Evolutionary conservation across 225 moss, liverwort and hornwort species (phyloP).

Genomic region (Rhytidiadelphus loreus): DNA sequence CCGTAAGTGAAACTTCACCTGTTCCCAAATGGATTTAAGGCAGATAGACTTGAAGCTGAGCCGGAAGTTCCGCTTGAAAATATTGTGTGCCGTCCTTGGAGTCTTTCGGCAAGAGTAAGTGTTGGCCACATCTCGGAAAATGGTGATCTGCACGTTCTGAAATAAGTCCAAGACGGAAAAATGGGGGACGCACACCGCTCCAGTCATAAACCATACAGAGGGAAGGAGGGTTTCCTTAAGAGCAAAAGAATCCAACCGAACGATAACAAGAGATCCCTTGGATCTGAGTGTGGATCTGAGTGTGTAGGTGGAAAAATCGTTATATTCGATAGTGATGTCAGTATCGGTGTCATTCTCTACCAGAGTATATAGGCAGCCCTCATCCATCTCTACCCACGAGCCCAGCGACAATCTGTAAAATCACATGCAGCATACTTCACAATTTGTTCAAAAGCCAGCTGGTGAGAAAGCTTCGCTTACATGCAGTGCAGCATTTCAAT

Average conservation of each 20-base stretch:
- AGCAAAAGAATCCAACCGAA: background rate
- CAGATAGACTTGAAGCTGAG: background rate
- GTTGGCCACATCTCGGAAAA: background rate
- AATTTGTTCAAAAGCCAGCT: background rate
- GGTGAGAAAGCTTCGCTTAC: background rate
- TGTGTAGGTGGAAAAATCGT: too few relatives aligned
- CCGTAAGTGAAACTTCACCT: background rate
- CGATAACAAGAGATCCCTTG: background rate
- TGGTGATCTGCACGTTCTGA: background rate
- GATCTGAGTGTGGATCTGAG: background rate
- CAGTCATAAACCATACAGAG: background rate
- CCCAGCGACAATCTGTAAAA: background rate
- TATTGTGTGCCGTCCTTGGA: background rate
- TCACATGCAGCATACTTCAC: background rate
- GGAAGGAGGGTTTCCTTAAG: rapidly evolving
- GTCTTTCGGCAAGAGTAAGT: background rate
- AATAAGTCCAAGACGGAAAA: background rate
- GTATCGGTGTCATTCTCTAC: background rate
- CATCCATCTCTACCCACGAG: background rate
- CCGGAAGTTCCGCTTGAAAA: background rate
- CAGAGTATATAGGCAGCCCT: background rate
- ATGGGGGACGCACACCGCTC: background rate
- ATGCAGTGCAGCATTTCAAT: background rate
- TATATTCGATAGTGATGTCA: background rate
- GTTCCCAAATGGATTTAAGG: background rate